Conservation (phyloP, 1,284 basidiomycete genomes). For the Fomes fomentarius region DNA sequence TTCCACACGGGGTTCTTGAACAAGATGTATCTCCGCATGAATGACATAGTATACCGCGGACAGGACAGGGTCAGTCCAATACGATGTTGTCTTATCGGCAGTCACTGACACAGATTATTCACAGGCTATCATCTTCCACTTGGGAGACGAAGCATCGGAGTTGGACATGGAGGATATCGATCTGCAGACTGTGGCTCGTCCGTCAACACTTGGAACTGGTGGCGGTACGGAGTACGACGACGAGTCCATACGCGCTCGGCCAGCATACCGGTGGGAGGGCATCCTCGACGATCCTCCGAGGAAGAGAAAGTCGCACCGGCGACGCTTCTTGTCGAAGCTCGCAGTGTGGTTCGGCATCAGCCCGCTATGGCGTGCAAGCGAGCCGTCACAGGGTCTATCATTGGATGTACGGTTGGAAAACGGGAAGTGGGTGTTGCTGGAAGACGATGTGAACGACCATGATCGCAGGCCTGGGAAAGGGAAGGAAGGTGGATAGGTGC, state of each 20-base stretch:
- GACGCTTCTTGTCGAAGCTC: slow-evolving; percentile 53
- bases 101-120: not conserved
- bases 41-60: slow-evolving; percentile 70
- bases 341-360: slow-evolving; percentile 70
- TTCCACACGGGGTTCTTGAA: slow-evolving; percentile 77
- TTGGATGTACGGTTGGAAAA: slow-evolving; percentile 59
- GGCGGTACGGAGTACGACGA: slow-evolving; percentile 76
- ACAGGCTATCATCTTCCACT: slow-evolving; percentile 64
- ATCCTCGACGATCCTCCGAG: slow-evolving; percentile 60
- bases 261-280: slow-evolving; percentile 73
- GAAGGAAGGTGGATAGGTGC: not conserved
- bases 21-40: slow-evolving; percentile 74
- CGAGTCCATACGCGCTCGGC: slow-evolving; percentile 58
- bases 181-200: slow-evolving; percentile 49
- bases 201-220: slow-evolving; percentile 65
- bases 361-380: slow-evolving; percentile 58
- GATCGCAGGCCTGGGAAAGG: not conserved
- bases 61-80: slow-evolving; percentile 45
- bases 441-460: slow-evolving; percentile 8
- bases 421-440: slow-evolving; percentile 57
- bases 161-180: slow-evolving; percentile 67
- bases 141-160: slow-evolving; percentile 54
- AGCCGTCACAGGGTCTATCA: slow-evolving; percentile 55
- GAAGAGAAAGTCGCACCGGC: slow-evolving; percentile 38
- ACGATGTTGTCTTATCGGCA: not conserved